Evolutionary conservation across 2,329 filamentous ascomycete genomes (phyloP).

Genomic region (Xylariaceae sp.): DNA sequence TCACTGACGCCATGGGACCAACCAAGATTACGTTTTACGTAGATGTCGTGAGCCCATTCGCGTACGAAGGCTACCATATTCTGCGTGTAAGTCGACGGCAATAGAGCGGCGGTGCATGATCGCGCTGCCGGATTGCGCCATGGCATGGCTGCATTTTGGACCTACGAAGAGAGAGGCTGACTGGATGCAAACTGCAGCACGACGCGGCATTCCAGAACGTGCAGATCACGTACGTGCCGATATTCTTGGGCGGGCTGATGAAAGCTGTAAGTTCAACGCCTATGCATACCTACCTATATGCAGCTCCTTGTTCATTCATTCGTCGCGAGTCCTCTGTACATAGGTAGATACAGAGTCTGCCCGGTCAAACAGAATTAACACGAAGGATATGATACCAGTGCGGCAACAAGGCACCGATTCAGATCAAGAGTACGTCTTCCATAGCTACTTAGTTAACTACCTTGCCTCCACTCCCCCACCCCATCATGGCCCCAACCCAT

Average conservation of each 20-base stretch:
- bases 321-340: too few relatives aligned
- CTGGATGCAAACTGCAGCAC: conserved; percentile 1
- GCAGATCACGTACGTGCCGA: conserved; percentile 31
- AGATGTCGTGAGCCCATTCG: conserved; percentile 37
- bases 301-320: too few relatives aligned
- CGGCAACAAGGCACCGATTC: conserved; percentile 32
- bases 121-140: neutral
- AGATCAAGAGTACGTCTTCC: conserved; percentile 30
- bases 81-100: conserved; percentile 27
- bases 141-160: neutral
- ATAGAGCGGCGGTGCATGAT: neutral
- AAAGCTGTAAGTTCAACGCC: conserved; percentile 24
- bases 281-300: neutral
- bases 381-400: conserved; percentile 15
- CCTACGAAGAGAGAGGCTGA: neutral
- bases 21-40: conserved; percentile 34
- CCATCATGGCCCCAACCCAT: too few relatives aligned
- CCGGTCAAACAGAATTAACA: too few relatives aligned
- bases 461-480: too few relatives aligned
- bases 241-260: conserved; percentile 35
- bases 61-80: conserved; percentile 34
- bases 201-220: conserved; percentile 24
- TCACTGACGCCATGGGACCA: conserved; percentile 13
- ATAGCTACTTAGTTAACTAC: too few relatives aligned
- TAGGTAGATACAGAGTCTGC: too few relatives aligned